phyloP scores from a whole-genome alignment of 1,284 basidiomycete genomes.

The Trichosporon faecale region DNA sequence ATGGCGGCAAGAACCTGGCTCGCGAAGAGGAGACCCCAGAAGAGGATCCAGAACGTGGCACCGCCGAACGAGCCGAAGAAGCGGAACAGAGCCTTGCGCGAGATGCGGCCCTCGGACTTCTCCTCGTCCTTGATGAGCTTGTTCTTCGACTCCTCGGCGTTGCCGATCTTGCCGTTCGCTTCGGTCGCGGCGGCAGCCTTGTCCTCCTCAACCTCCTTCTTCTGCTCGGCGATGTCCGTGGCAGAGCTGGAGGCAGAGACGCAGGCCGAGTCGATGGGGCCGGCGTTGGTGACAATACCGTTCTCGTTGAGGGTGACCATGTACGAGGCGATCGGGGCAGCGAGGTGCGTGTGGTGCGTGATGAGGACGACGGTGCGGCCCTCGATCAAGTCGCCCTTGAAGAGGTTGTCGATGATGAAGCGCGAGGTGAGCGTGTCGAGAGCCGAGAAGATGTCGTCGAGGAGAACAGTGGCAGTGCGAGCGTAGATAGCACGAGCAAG shows the following conservation, averaged over 20 bases:
- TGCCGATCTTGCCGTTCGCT: constrained; percentile 33
- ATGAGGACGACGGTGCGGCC: constrained; percentile 70
- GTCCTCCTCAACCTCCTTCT: constrained; percentile 47
- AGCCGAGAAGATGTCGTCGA: constrained; percentile 52
- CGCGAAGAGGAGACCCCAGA: constrained; percentile 38
- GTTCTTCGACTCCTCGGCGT: constrained; percentile 27
- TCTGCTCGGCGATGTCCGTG: constrained; percentile 26
- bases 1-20: constrained; percentile 48
- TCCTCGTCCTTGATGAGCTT: constrained; percentile 61
- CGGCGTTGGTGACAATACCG: constrained; percentile 51
- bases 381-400: constrained; percentile 65
- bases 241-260: constrained; percentile 21
- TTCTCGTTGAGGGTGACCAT: constrained; percentile 61
- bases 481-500: constrained; percentile 70
- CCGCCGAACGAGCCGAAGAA: constrained; percentile 53
- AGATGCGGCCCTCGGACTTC: constrained; percentile 59
- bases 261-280: constrained; percentile 36
- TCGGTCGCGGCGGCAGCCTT: constrained; percentile 36
- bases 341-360: constrained; percentile 69
- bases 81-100: constrained; percentile 51
- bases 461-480: constrained; percentile 60
- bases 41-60: constrained; percentile 51
- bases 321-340: constrained; percentile 63
- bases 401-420: constrained; percentile 72
- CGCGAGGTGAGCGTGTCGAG: constrained; percentile 63